phyloP scores from a whole-genome alignment of 352 stramenopile species.

The Phytophthora nicotianae region DNA sequence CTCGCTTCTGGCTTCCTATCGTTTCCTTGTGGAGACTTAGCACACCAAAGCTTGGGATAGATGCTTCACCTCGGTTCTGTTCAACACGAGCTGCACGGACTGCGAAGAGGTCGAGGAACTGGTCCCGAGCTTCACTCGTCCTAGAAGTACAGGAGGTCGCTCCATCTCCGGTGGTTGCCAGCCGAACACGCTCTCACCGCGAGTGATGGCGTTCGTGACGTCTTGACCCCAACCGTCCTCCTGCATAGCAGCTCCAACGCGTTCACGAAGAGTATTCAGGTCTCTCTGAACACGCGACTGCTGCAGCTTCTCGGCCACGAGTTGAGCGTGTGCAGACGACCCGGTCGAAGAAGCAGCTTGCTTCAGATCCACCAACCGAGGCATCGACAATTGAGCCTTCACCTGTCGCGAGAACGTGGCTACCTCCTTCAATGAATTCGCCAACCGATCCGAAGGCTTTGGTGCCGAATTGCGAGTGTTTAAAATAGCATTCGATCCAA shows the following conservation, averaged over 20 bases:
- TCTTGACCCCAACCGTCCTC: conserved; percentile 65
- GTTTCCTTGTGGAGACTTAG: conserved; percentile 15
- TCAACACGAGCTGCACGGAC: conserved; percentile 49
- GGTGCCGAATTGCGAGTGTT: conserved; percentile 5
- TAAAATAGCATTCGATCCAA: conserved; percentile 34
- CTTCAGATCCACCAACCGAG: conserved; percentile 66
- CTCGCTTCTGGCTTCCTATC: neutral
- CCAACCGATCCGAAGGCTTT: conserved; percentile 39
- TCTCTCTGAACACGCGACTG: conserved; percentile 47
- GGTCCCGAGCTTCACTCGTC: conserved; percentile 57
- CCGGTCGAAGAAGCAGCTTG: conserved; percentile 19
- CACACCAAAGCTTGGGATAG: conserved; percentile 51
- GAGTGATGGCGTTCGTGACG: conserved; percentile 60
- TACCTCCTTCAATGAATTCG: conserved; percentile 53
- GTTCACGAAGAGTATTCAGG: conserved; percentile 47
- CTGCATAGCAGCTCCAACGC: conserved; percentile 46
- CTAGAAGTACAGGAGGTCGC: conserved; percentile 58
- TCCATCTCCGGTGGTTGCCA: conserved; percentile 79
- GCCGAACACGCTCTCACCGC: conserved; percentile 74
- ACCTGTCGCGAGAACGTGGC: conserved; percentile 50
- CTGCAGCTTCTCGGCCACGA: conserved; percentile 57
- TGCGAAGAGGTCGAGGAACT: conserved; percentile 6
- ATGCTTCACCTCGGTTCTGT: conserved; percentile 50
- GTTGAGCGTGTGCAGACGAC: conserved; percentile 41
- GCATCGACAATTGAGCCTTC: conserved; percentile 71